phyloP scores from a whole-genome alignment of 495 filamentous ascomycete species.

The Pyrenula aspistea region DNA sequence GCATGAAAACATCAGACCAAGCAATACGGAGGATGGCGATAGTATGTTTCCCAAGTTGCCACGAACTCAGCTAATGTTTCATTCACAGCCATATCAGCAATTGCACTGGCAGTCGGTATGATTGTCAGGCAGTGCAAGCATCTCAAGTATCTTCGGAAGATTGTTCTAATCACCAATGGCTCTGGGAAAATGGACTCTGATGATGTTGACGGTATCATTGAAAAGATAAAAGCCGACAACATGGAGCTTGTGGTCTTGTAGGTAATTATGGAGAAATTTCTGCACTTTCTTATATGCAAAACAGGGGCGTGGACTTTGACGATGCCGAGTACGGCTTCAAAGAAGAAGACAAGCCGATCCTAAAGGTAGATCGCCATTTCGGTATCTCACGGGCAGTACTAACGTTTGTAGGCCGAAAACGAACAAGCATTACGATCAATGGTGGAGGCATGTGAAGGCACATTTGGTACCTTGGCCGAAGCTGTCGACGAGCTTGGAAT shows the following conservation, averaged over 20 bases:
- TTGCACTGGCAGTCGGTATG: slow-evolving; percentile 78
- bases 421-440: slow-evolving; percentile 54
- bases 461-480: slow-evolving; percentile 73
- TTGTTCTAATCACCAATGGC: slow-evolving; percentile 78
- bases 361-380: slow-evolving; percentile 40
- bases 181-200: slow-evolving; percentile 55
- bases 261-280: slow-evolving; percentile 15
- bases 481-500: slow-evolving; percentile 66
- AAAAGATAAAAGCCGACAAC: slow-evolving; percentile 56
- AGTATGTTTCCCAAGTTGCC: slow-evolving; percentile 24
- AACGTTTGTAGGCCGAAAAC: slow-evolving; percentile 40
- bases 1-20: slow-evolving; percentile 48
- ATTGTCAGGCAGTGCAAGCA: slow-evolving; percentile 72
- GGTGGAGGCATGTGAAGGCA: slow-evolving; percentile 50
- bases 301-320: slow-evolving; percentile 90
- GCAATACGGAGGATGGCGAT: slow-evolving; percentile 62
- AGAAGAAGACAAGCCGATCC: slow-evolving; percentile 71
- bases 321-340: slow-evolving; percentile 83
- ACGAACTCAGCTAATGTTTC: background rate
- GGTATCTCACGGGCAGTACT: slow-evolving; percentile 3
- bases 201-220: slow-evolving; percentile 51
- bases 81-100: slow-evolving; percentile 57
- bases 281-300: background rate
- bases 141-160: slow-evolving; percentile 75
- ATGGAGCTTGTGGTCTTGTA: slow-evolving; percentile 76